Evolutionary conservation across 1,139 yeast genomes (phyloP).

Genomic region (Kodamaea sp.): DNA sequence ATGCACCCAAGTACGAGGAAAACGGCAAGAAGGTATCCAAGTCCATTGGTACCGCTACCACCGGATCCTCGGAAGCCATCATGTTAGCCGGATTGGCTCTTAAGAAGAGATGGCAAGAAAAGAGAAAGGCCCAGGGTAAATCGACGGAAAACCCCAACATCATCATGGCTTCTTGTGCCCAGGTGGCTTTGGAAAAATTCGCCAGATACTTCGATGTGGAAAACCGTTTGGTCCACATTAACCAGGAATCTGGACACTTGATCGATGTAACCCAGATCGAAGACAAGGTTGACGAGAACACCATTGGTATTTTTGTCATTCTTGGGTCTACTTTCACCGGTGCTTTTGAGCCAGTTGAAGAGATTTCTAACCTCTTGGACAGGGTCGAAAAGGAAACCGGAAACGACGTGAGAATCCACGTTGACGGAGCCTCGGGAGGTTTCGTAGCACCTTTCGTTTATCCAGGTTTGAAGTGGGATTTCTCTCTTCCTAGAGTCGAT

Average conservation of each 20-base stretch:
- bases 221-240: constrained; percentile 70
- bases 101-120: constrained; percentile 85
- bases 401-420: constrained; percentile 74
- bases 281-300: constrained; percentile 79
- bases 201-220: constrained; percentile 94
- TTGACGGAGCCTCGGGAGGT: constrained; percentile 93
- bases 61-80: constrained; percentile 92
- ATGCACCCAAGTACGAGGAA: constrained; percentile 51
- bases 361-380: constrained; percentile 61
- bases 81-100: constrained; percentile 92
- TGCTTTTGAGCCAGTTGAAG: constrained; percentile 77
- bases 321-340: constrained; percentile 94
- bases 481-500: constrained; percentile 70
- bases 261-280: constrained; percentile 61
- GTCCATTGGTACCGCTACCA: constrained; percentile 86
- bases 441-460: constrained; percentile 81
- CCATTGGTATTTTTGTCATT: constrained; percentile 88
- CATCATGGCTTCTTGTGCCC: constrained; percentile 93
- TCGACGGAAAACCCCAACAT: constrained; percentile 73
- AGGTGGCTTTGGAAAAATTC: constrained; percentile 91
- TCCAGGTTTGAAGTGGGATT: constrained; percentile 83
- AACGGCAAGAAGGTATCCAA: constrained; percentile 32
- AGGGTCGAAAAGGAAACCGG: constrained; percentile 71
- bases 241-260: constrained; percentile 59
- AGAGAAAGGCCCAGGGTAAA: constrained; percentile 59